These are phyloP conservation scores for Colletotrichum tropicicola DNA, from an alignment of 2,329 filamentous ascomycete species.

Conservation along the genomic window DNA sequence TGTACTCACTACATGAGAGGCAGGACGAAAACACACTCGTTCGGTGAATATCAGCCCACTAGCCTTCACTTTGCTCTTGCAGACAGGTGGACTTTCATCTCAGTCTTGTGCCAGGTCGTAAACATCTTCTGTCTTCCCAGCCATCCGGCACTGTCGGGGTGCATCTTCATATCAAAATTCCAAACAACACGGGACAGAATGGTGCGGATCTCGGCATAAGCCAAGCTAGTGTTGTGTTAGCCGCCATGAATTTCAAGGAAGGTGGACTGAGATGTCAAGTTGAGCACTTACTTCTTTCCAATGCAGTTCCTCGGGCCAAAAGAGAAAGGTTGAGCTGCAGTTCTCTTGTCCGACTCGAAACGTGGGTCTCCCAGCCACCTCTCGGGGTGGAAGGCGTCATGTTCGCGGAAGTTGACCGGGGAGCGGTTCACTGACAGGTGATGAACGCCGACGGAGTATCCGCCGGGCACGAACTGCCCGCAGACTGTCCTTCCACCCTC, in stretches of 20 bases:
- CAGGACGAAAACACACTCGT: too few species aligned
- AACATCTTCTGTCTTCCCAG: slow-evolving; percentile 35
- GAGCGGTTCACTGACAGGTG: slow-evolving; percentile 43
- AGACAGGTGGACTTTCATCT: slow-evolving; percentile 21
- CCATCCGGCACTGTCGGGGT: slow-evolving; percentile 43
- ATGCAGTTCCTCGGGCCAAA: slow-evolving; percentile 59
- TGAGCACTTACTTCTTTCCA: slow-evolving; percentile 53
- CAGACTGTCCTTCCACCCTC: slow-evolving; percentile 42
- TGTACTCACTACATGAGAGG: too few species aligned
- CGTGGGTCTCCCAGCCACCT: slow-evolving; percentile 18
- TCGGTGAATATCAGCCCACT: too few species aligned
- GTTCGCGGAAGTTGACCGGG: slow-evolving; percentile 23
- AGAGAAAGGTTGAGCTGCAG: slow-evolving; percentile 57
- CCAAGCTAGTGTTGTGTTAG: neutral
- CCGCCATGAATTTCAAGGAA: neutral
- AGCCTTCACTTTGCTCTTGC: neutral
- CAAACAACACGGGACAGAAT: slow-evolving; percentile 21
- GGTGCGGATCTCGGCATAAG: slow-evolving; percentile 20
- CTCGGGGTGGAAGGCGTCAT: slow-evolving; percentile 14
- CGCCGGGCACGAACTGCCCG: slow-evolving; percentile 44
- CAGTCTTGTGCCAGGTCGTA: slow-evolving; percentile 27
- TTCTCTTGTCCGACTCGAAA: slow-evolving; percentile 42
- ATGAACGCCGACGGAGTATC: slow-evolving; percentile 35
- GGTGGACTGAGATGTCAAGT: too few species aligned
- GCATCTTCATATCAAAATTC: slow-evolving; percentile 27